A percentile compares a stretch with the other conserved stretches of the same genome.
Evolutionary conservation across 2,329 filamentous ascomycete genomes (phyloP).

Genomic region (Arthroderma sp.): DNA sequence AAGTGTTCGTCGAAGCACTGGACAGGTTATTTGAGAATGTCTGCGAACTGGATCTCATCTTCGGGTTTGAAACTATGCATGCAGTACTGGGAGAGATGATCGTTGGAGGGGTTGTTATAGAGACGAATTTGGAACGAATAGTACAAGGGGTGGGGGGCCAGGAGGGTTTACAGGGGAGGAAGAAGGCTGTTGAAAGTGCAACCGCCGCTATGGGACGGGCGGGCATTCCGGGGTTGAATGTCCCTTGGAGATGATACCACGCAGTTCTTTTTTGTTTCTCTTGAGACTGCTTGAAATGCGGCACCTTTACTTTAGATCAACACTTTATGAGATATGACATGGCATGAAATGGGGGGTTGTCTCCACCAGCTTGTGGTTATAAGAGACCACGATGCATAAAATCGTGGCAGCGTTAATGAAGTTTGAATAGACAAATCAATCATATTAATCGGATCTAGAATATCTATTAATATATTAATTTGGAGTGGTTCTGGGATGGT

Average conservation of each 20-base stretch:
- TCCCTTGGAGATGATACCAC: conserved; percentile 21
- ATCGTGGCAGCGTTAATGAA: too few relatives aligned
- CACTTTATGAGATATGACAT: not conserved
- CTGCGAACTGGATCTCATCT: conserved; percentile 95
- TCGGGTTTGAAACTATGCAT: conserved; percentile 96
- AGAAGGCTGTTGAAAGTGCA: conserved; percentile 30
- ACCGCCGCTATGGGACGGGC: conserved; percentile 25
- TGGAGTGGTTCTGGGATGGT: too few relatives aligned
- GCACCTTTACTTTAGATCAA: not conserved
- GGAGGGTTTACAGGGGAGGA: conserved; percentile 30
- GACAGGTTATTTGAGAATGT: conserved; percentile 97
- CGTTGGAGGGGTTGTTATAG: conserved; percentile 84
- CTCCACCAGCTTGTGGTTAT: too few relatives aligned
- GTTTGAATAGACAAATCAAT: too few relatives aligned
- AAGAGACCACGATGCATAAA: too few relatives aligned
- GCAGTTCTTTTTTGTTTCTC: not conserved
- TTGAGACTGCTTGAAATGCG: too few relatives aligned
- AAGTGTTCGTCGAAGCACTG: conserved; percentile 93
- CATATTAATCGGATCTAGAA: too few relatives aligned
- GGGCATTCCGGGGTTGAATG: conserved; percentile 26
- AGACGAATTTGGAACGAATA: conserved; percentile 79
- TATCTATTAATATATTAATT: too few relatives aligned
- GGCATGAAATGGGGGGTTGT: too few relatives aligned
- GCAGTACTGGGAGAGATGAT: conserved; percentile 87
- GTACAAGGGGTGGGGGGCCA: conserved; percentile 62